Base-by-base conservation (phyloP, 805 yeast genomes). In the Candida pseudoglaebosa region DNA sequence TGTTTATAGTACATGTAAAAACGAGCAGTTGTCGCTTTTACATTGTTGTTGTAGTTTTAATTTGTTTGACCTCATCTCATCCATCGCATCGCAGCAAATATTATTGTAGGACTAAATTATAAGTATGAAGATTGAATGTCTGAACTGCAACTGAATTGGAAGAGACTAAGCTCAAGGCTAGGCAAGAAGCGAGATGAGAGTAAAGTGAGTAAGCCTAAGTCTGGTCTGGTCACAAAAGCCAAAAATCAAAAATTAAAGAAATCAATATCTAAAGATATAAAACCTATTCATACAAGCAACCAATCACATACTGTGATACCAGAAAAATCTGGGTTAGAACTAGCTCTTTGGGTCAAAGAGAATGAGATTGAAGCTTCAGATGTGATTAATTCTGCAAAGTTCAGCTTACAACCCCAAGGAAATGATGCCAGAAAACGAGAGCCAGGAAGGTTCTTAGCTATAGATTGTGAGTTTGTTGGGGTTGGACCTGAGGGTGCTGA, bases 401-500 rank as follows among this genome's bases (percentile, higher is more conserved):
- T 32, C 15, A 32, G 30, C 1, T 16, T 32, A 14, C 17, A 21
- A 17, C 44, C 43, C 6, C 24, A 29, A 33, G 40, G 38, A 10
- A 44, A 36, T n/a, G 57, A 52, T 26, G 26, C 29, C 24, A 51
- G 61, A 12, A 63, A 72, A 41, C 62, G 57, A 37, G 71, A 73
- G 32, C 65, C 79, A 1, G 96, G 96, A 1, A 83, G 75, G 50
- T 89, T 75, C 48, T 43, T 89, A 2, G 87, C 96, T 1, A 77
- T 90, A 44, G 98, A 90, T 61, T 89, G 97, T 65, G 98, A 90
- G 52, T 89, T 90, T 67, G 97, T 90, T 2, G 96, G 96, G 8
- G 82, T 84, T 2, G 96, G 96, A 0, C 76, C 74, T 4, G 81
- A 79, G 7, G 95, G 95, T 4, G 52, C 53, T 26, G 77, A 71